phyloP scores from a whole-genome alignment of 164 flowering plant genomes.

The Tetrastigma voinierianum region DNA sequence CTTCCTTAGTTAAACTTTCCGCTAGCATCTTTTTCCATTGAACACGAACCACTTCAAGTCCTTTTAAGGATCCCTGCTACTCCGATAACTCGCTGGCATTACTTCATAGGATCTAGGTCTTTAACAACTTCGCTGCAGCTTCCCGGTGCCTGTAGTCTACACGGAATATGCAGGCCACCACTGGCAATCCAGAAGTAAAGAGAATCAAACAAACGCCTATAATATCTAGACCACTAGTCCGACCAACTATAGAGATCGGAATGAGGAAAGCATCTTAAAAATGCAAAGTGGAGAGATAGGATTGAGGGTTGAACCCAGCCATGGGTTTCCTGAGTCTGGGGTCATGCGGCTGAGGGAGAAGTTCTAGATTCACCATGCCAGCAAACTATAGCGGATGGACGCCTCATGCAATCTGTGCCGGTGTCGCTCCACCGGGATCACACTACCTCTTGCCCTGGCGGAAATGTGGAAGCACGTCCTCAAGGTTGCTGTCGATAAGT shows the following conservation, averaged over 20 bases:
- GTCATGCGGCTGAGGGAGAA: constrained; percentile 87
- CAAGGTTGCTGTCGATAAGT: constrained; percentile 86
- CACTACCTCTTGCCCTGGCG: constrained; percentile 96
- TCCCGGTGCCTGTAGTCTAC: constrained; percentile 99
- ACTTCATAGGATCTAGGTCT: constrained; percentile 95
- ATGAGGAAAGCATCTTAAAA: background rate
- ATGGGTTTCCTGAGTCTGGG: constrained; percentile 92
- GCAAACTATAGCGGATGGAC: constrained; percentile 85
- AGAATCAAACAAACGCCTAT: background rate
- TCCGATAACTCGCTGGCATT: constrained; percentile 82
- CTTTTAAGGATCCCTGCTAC: constrained; percentile 81
- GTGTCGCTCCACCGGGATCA: constrained; percentile 99
- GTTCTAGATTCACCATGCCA: constrained; percentile 81
- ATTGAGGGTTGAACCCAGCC: constrained; percentile 69
- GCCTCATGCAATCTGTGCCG: constrained; percentile 99
- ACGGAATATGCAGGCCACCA: constrained; percentile 99
- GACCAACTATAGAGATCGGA: too few relatives aligned
- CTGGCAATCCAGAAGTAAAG: constrained; percentile 20
- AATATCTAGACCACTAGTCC: background rate
- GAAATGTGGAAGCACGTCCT: constrained; percentile 90
- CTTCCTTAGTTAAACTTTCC: constrained; percentile 86
- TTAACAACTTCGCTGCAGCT: constrained; percentile 85
- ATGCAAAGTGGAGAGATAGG: background rate
- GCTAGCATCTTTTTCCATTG: constrained; percentile 84
- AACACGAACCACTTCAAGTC: constrained; percentile 79